Percentiles rank a stretch among this genome's conserved stretches.
Evolutionary conservation across 1,284 basidiomycete genomes (phyloP).

Genomic region (Sporisorium iseilematis-ciliati): DNA sequence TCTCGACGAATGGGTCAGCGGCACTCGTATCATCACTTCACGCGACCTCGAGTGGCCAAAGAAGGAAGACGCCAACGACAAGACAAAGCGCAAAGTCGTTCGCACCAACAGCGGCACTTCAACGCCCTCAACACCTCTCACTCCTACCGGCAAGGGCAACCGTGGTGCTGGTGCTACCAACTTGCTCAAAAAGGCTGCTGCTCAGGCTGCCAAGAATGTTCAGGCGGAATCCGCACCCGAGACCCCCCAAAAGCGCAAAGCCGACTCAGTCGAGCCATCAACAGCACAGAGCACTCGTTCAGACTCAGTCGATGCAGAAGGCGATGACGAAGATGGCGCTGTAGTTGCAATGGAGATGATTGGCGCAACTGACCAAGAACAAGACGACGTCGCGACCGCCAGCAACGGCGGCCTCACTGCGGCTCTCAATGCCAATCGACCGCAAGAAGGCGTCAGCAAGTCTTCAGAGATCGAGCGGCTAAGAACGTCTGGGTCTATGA

Average conservation of each 20-base stretch:
- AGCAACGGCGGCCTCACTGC: slow-evolving; percentile 71
- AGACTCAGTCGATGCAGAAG: slow-evolving; percentile 70
- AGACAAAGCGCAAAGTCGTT: slow-evolving; percentile 70
- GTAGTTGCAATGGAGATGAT: slow-evolving; percentile 73
- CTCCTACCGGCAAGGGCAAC: slow-evolving; percentile 44
- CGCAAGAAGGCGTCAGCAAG: slow-evolving; percentile 78
- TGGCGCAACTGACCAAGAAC: slow-evolving; percentile 62
- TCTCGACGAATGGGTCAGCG: slow-evolving; percentile 97
- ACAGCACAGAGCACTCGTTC: slow-evolving; percentile 34
- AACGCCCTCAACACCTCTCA: slow-evolving; percentile 48
- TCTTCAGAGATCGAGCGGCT: slow-evolving; percentile 99
- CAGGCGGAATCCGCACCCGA: slow-evolving; percentile 70
- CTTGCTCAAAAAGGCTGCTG: slow-evolving; percentile 80
- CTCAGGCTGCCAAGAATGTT: slow-evolving; percentile 74
- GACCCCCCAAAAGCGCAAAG: slow-evolving; percentile 77
- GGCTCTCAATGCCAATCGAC: slow-evolving; percentile 72
- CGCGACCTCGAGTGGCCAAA: slow-evolving; percentile 93
- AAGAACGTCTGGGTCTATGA: slow-evolving; percentile 97
- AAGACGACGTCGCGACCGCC: slow-evolving; percentile 52
- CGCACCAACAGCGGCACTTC: slow-evolving; percentile 42
- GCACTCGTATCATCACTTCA: slow-evolving; percentile 83
- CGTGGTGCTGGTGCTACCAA: slow-evolving; percentile 68
- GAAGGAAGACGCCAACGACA: slow-evolving; percentile 72
- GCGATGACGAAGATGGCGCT: slow-evolving; percentile 67
- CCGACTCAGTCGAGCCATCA: slow-evolving; percentile 74